Conservation (phyloP, 495 filamentous ascomycete genomes). For the Neurospora terricola region DNA sequence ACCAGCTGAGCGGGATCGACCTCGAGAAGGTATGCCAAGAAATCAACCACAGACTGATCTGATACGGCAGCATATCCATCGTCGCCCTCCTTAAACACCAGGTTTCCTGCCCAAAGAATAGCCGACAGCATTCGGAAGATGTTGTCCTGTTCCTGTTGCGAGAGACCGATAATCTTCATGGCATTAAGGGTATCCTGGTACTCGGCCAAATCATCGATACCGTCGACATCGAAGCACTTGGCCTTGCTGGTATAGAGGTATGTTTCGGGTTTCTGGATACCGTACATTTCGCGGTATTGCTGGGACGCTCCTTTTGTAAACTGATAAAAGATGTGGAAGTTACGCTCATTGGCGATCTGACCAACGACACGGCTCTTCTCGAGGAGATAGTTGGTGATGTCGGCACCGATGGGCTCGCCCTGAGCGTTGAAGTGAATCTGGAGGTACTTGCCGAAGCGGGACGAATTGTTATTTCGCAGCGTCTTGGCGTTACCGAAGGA, state of each 20-base stretch:
- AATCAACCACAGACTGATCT: slow-evolving; percentile 86
- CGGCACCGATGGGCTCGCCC: slow-evolving; percentile 90
- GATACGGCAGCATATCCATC: slow-evolving; percentile 74
- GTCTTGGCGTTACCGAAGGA: slow-evolving; percentile 99
- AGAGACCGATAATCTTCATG: slow-evolving; percentile 88
- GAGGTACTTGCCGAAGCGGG: slow-evolving; percentile 94
- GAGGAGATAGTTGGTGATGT: slow-evolving; percentile 95
- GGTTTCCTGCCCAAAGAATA: slow-evolving; percentile 90
- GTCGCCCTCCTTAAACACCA: slow-evolving; percentile 80
- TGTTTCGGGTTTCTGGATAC: slow-evolving; percentile 81
- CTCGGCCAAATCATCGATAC: slow-evolving; percentile 87
- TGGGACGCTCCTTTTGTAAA: slow-evolving; percentile 89
- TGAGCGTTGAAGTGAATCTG: slow-evolving; percentile 93
- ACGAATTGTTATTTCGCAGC: slow-evolving; percentile 96
- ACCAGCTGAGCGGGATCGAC: slow-evolving; percentile 72
- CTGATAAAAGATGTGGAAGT: slow-evolving; percentile 99
- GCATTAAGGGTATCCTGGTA: slow-evolving; percentile 86
- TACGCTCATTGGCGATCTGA: slow-evolving; percentile 90
- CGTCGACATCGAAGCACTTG: slow-evolving; percentile 86
- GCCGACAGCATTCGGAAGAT: slow-evolving; percentile 95
- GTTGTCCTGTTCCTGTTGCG: slow-evolving; percentile 82
- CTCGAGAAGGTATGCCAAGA: slow-evolving; percentile 87
- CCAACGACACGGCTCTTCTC: slow-evolving; percentile 95
- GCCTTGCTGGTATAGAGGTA: slow-evolving; percentile 94
- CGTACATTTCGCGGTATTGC: slow-evolving; percentile 75